phyloP scores from a whole-genome alignment of 257 asterid species.

The Przewalskia tangutica region DNA sequence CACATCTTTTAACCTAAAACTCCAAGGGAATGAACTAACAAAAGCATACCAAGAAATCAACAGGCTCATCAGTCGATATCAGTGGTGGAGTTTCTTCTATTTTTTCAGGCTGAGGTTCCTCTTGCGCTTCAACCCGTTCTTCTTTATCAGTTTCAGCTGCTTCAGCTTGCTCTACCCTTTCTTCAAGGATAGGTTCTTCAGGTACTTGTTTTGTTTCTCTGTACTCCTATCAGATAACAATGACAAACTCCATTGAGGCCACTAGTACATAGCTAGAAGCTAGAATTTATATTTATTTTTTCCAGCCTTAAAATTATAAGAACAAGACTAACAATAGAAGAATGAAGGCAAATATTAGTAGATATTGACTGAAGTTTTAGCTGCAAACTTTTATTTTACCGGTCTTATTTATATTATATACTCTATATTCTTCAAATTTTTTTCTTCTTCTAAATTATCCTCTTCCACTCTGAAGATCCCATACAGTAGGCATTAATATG shows the following conservation, averaged over 20 bases:
- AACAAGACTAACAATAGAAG: not conserved
- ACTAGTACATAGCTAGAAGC: not conserved
- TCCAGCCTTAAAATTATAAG: not conserved
- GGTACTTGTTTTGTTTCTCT: constrained; percentile 35
- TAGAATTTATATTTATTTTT: not conserved
- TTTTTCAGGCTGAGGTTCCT: constrained; percentile 18
- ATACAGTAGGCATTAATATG: not conserved
- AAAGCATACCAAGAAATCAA: constrained; percentile 53
- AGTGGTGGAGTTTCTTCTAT: constrained; percentile 25
- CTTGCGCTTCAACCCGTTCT: not conserved
- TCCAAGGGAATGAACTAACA: not conserved
- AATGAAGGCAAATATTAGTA: not conserved
- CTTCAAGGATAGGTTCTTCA: constrained; percentile 21
- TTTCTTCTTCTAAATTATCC: not conserved
- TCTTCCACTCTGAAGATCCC: not conserved
- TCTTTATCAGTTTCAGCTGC: constrained; percentile 14
- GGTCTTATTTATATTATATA: not conserved
- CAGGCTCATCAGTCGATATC: constrained; percentile 31
- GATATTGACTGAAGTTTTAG: not conserved
- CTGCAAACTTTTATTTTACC: not conserved
- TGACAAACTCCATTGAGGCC: not conserved
- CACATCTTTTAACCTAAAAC: too few species aligned
- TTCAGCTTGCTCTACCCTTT: constrained; percentile 9
- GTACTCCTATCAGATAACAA: constrained; percentile 33
- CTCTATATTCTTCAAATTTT: not conserved